Evolutionary conservation across 305 asterid genomes (phyloP).

Genomic region (Solanum hybrid): DNA sequence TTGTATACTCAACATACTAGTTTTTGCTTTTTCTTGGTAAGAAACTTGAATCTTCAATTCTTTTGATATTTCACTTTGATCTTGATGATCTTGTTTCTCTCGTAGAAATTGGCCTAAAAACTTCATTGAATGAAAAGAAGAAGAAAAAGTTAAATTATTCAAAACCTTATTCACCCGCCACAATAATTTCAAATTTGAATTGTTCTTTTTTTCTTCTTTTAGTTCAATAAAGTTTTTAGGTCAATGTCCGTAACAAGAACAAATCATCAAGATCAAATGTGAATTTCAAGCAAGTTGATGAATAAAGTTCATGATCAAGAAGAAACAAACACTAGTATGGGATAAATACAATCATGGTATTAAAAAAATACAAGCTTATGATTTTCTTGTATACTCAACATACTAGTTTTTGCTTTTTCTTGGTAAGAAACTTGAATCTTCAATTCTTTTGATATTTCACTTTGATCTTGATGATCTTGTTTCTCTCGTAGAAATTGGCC

Average conservation of each 20-base stretch:
- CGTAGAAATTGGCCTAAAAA: background rate
- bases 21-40: no score
- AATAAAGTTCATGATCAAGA: background rate
- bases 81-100: background rate
- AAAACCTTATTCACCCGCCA: background rate
- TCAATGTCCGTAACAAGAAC: background rate
- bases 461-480: background rate
- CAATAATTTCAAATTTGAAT: background rate
- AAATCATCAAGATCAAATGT: background rate
- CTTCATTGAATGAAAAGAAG: no score
- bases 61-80: background rate
- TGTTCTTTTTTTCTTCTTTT: no score
- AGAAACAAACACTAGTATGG: no score
- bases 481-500: background rate
- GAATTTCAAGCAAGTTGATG: background rate
- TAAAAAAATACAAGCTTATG: no score
- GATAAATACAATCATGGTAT: no score
- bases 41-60: background rate
- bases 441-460: background rate
- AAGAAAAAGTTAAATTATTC: no score
- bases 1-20: background rate
- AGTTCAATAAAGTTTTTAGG: no score
- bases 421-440: background rate
- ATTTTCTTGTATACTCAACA: background rate
- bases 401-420: no score